These are phyloP conservation scores for Euphorbia schlechtendalii DNA, from an alignment of 441 rosid species.

Conservation along the genomic window DNA sequence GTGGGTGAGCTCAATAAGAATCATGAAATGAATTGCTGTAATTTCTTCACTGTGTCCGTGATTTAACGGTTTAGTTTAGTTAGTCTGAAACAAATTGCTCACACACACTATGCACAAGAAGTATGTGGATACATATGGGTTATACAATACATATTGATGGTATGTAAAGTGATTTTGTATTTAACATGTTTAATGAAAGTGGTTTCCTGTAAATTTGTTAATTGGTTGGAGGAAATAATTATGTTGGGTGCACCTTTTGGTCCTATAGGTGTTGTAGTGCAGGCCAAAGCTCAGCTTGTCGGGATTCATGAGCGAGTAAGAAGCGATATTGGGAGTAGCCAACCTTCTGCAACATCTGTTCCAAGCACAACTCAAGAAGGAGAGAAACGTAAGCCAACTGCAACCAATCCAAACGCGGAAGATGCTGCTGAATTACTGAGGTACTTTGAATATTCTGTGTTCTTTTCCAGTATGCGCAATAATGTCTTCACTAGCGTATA, in stretches of 20 bases:
- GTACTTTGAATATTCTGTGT: conserved; percentile 23
- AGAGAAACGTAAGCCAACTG: conserved; percentile 53
- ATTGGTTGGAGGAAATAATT: background rate
- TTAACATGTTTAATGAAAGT: background rate
- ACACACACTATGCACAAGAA: too few relatives aligned
- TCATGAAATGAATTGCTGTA: too few relatives aligned
- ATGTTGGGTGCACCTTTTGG: background rate
- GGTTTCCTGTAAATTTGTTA: background rate
- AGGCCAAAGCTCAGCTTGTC: conserved; percentile 76
- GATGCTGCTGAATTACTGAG: conserved; percentile 89
- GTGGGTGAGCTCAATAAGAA: too few relatives aligned
- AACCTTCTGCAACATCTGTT: conserved; percentile 34
- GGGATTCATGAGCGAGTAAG: conserved; percentile 86
- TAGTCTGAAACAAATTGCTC: too few relatives aligned
- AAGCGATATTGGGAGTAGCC: conserved; percentile 62
- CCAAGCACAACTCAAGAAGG: conserved; percentile 32
- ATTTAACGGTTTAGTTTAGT: too few relatives aligned
- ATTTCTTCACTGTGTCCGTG: too few relatives aligned
- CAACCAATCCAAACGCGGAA: conserved; percentile 72
- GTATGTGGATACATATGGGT: too few relatives aligned
- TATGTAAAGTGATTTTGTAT: background rate
- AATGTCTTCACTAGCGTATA: background rate
- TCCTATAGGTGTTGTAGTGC: conserved; percentile 63
- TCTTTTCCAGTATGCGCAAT: background rate
- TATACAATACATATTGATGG: background rate